Base-by-base conservation (phyloP, 441 rosid genomes). In the Erodium moschatum region DNA sequence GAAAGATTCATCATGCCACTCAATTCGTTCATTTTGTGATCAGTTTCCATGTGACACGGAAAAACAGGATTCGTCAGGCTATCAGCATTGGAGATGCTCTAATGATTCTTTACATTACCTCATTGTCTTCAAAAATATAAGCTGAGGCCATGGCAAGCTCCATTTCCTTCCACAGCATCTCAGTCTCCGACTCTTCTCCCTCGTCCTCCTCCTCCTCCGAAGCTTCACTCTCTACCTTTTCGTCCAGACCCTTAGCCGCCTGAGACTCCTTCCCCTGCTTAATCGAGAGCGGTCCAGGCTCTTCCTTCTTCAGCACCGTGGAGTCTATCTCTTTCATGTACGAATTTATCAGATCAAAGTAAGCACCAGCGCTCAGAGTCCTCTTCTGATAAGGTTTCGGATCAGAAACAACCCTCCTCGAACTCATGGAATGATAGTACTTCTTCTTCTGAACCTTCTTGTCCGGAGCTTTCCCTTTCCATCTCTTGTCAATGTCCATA, bases 141-240 rank as follows among this genome's bases (percentile, higher is more conserved):
- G 85, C 74, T 18, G 94, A 88, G 71, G 97, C 90, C 85, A 88
- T 68, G 65, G 79, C 83, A 24, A 89, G 76, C 66, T 88, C 92
- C 97, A 94, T 88, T 81, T 94, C 97, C 79, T 80, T 84, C 99
- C 97, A 91, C 72, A 91, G 76, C 82, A 88, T 80, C 46, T 91
- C 92, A 52, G 66, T 77, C 76, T 89, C 97, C 7, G 96, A 84
- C 18, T 71, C 65, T 72, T 94, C 92, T 68, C 73, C 91, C 1
- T 91, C 89, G 70, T 85, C 88, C 75, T 46, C 52, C 15, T 83
- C 81, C 0, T 68, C 78, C 3, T 73, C 38, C 15, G 74, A 72
- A 56, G 64, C 75, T 54, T 81, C 71, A 67, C 62, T 74, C 60
- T 60, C 78, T 31, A 3, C 77, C n/a, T n/a, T 77, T 67, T 71